Conservation (phyloP, 139 green algal species). For the Chlorella sp. region DNA sequence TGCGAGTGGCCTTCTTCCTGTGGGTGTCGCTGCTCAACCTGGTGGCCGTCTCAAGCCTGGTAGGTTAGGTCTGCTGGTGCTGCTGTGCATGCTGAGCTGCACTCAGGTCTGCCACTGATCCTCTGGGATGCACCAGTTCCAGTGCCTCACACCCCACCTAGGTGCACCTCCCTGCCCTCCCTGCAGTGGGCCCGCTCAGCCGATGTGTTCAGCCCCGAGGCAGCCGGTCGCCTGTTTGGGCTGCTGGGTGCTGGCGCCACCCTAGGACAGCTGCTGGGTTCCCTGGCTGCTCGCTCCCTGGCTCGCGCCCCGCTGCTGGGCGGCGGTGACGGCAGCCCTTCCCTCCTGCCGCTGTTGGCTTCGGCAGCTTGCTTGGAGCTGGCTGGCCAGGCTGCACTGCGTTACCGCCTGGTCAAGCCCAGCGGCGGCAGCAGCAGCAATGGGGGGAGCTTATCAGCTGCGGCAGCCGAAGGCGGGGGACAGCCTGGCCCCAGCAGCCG, state of each 20-base stretch:
- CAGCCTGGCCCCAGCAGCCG: background rate
- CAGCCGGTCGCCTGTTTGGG: slow-evolving; percentile 65
- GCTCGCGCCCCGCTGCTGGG: slow-evolving; percentile 22
- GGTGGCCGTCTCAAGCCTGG: slow-evolving; percentile 50
- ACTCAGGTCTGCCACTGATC: background rate
- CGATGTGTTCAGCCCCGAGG: slow-evolving; percentile 68
- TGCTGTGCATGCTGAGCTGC: no score
- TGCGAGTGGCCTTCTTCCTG: slow-evolving; percentile 71
- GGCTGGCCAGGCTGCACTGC: slow-evolving; percentile 5
- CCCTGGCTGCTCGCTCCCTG: slow-evolving; percentile 42
- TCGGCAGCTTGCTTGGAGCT: slow-evolving; percentile 44
- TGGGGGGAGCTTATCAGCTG: background rate
- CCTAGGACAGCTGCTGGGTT: slow-evolving; percentile 71
- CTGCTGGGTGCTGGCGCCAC: slow-evolving; percentile 61
- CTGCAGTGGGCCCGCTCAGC: slow-evolving; percentile 74
- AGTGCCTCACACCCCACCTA: no score
- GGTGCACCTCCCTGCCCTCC: background rate
- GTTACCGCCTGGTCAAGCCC: background rate
- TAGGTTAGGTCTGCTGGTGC: no score
- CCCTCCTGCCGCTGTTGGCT: slow-evolving; percentile 44
- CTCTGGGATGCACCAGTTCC: no score
- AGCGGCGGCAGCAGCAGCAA: background rate
- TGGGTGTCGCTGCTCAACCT: slow-evolving; percentile 81
- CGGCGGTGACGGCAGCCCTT: background rate
- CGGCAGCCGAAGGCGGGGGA: background rate